Evolutionary conservation across 306 rosid genomes (phyloP).

Genomic region (Dicorynia guianensis): DNA sequence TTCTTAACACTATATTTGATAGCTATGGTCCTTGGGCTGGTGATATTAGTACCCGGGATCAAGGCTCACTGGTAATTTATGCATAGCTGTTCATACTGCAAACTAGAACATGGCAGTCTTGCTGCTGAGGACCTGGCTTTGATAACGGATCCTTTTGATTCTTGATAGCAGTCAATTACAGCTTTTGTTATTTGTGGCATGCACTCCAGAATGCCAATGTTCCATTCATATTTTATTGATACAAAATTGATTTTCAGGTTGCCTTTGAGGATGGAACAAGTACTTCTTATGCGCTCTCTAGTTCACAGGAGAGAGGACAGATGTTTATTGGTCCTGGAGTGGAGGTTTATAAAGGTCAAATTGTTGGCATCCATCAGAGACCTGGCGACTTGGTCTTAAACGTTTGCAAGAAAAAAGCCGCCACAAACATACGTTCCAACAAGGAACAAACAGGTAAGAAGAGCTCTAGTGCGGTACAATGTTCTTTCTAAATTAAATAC

Average conservation of each 20-base stretch:
- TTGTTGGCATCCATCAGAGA: slow-evolving; percentile 96
- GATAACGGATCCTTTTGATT: background rate
- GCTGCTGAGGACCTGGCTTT: background rate
- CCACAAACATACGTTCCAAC: slow-evolving; percentile 94
- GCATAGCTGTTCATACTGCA: slow-evolving; percentile 1
- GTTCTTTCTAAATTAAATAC: slow-evolving; percentile 23
- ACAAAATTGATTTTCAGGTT: slow-evolving; percentile 68
- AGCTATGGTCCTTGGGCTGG: slow-evolving; percentile 96
- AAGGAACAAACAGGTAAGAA: slow-evolving; percentile 89
- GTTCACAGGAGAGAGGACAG: slow-evolving; percentile 96
- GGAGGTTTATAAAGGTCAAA: slow-evolving; percentile 91
- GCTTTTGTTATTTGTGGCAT: background rate
- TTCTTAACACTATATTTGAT: slow-evolving; percentile 91
- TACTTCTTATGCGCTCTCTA: slow-evolving; percentile 85
- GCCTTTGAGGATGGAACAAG: slow-evolving; percentile 95
- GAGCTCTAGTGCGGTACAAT: slow-evolving; percentile 26
- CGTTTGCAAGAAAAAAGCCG: slow-evolving; percentile 98
- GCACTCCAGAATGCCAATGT: slow-evolving; percentile 11
- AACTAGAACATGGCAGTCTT: background rate
- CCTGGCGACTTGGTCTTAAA: slow-evolving; percentile 91
- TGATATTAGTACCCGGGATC: slow-evolving; percentile 90
- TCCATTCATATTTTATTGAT: slow-evolving; percentile 37
- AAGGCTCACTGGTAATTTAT: slow-evolving; percentile 87
- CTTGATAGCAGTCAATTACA: background rate
- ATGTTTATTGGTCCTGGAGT: slow-evolving; percentile 86